These are phyloP conservation scores for Solanum medicagineum DNA, from an alignment of 257 asterid species.

Conservation along the genomic window DNA sequence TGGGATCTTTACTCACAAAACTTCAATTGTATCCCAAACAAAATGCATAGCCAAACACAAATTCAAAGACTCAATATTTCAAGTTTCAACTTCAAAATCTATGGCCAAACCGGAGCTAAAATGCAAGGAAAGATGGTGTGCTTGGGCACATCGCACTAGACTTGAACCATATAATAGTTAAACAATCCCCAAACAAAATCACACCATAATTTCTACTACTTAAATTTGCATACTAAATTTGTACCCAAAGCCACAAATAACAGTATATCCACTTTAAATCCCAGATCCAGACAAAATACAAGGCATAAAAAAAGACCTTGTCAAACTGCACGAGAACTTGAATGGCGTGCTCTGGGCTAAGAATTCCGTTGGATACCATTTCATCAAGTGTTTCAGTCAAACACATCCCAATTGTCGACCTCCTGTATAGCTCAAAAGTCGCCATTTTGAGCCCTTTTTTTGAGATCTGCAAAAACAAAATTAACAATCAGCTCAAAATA, in stretches of 20 bases:
- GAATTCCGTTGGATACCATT: conserved; percentile 61
- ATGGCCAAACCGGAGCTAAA: neutral
- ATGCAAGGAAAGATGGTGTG: neutral
- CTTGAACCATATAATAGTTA: neutral
- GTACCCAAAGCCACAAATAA: neutral
- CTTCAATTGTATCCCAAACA: neutral
- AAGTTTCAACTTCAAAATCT: neutral
- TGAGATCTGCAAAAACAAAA: neutral
- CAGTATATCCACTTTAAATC: neutral
- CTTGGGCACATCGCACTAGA: neutral
- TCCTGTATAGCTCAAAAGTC: conserved; percentile 80
- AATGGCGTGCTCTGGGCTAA: conserved; percentile 80
- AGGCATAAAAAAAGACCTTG: conserved; percentile 39
- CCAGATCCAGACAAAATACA: neutral
- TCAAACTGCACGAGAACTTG: conserved; percentile 95
- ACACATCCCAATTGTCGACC: conserved; percentile 92
- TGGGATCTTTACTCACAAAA: neutral
- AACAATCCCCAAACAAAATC: neutral
- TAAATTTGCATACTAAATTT: neutral
- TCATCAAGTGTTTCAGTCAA: conserved; percentile 83
- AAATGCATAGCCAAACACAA: neutral
- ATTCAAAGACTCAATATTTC: neutral
- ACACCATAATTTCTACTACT: neutral
- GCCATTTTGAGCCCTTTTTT: conserved; percentile 34
- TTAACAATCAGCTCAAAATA: neutral